Conservation (phyloP, 148 eudicot genomes). For the Heliamphora exappendiculata region DNA sequence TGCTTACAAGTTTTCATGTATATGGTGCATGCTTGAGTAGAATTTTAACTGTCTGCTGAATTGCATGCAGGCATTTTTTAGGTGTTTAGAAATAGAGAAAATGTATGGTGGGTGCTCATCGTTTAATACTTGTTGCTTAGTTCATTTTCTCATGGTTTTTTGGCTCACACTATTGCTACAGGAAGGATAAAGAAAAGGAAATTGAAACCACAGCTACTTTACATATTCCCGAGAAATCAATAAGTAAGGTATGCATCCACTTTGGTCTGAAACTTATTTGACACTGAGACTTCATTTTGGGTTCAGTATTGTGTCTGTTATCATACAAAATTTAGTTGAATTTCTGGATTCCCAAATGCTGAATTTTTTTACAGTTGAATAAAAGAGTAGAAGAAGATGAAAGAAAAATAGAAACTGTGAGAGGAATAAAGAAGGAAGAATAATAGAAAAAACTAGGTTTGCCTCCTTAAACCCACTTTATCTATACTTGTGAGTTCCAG, state of each 20-base stretch:
- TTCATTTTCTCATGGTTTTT: constrained; percentile 3
- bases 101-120: background rate
- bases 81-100: background rate
- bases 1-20: background rate
- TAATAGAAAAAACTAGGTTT: no score
- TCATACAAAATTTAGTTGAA: background rate
- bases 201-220: constrained; percentile 21
- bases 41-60: background rate
- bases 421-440: no score
- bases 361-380: no score
- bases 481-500: no score
- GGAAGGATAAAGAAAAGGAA: constrained; percentile 42
- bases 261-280: constrained; percentile 5
- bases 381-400: no score
- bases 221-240: constrained; percentile 24
- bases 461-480: no score
- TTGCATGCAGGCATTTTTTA: background rate
- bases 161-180: constrained; percentile 20
- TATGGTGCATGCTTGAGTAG: constrained; percentile 7
- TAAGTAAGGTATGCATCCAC: constrained; percentile 33
- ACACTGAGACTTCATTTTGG: background rate
- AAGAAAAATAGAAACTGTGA: no score
- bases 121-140: background rate
- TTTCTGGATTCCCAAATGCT: background rate
- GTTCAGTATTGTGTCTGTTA: background rate